Percentiles rank a stretch among this genome's conserved stretches.
These are phyloP conservation scores for Candida sp. DNA, from an alignment of 1,139 yeast species.

Conservation along the genomic window DNA sequence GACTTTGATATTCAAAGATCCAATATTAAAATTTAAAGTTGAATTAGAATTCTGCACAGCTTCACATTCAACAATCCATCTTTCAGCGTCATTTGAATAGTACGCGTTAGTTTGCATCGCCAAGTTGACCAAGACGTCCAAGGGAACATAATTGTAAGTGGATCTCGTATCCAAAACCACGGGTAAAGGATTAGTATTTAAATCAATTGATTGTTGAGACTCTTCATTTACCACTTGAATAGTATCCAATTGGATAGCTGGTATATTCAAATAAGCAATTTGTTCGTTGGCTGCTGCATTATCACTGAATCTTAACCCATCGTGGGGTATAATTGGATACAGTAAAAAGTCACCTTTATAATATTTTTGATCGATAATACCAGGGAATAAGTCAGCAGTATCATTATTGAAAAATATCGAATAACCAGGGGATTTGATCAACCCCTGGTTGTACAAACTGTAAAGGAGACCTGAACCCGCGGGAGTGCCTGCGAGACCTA, in stretches of 20 bases:
- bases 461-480: slow-evolving; percentile 42
- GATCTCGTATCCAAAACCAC: slow-evolving; percentile 62
- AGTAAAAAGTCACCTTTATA: slow-evolving; percentile 44
- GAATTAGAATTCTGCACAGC: slow-evolving; percentile 40
- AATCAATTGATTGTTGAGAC: slow-evolving; percentile 30
- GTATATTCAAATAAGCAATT: slow-evolving; percentile 28
- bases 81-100: slow-evolving; percentile 44
- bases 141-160: slow-evolving; percentile 54
- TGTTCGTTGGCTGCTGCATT: slow-evolving; percentile 19
- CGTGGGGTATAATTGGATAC: slow-evolving; percentile 45
- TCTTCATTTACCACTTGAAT: slow-evolving; percentile 45
- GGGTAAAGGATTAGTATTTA: slow-evolving; percentile 40
- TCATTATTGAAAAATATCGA: slow-evolving; percentile 46
- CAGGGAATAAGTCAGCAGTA: slow-evolving; percentile 49
- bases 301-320: slow-evolving; percentile 22
- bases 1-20: slow-evolving; percentile 47
- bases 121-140: slow-evolving; percentile 54
- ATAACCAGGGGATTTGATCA: slow-evolving; percentile 48
- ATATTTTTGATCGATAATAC: slow-evolving; percentile 50
- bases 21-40: slow-evolving; percentile 51
- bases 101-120: slow-evolving; percentile 77
- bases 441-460: slow-evolving; percentile 21
- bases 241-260: slow-evolving; percentile 56
- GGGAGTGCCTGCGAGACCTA: slow-evolving; percentile 51
- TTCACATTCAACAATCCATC: slow-evolving; percentile 74